These are phyloP conservation scores for Magnaporthales sp. DNA, from an alignment of 2,329 filamentous ascomycete species.

Conservation along the genomic window DNA sequence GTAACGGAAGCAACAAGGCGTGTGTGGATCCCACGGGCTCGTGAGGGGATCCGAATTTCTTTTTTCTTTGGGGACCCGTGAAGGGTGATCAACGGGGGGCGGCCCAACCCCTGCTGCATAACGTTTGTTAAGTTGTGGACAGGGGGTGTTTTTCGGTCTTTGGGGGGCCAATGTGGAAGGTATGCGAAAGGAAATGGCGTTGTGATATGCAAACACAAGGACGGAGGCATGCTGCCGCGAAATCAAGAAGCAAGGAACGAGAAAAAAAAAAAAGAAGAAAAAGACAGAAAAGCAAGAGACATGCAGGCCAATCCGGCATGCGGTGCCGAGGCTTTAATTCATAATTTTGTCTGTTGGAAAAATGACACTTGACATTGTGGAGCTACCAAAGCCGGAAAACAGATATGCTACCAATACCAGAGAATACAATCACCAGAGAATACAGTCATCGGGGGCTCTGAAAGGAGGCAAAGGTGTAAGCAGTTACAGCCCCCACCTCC, in stretches of 20 bases:
- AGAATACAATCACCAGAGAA: no score
- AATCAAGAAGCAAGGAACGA: neutral
- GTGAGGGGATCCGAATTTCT: conserved; percentile 1
- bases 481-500: no score
- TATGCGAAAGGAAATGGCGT: neutral
- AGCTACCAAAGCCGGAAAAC: no score
- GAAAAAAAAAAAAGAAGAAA: neutral
- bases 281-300: no score
- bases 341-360: neutral
- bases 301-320: neutral
- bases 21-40: neutral
- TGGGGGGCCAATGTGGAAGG: no score
- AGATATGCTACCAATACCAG: no score
- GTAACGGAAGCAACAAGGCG: neutral
- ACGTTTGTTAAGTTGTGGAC: neutral
- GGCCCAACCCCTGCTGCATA: neutral
- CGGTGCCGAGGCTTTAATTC: neutral
- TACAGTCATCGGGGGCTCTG: no score
- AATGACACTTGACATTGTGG: no score
- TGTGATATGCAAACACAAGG: neutral
- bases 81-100: neutral
- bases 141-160: no score
- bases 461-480: no score
- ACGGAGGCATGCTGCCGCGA: neutral
- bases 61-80: neutral